A percentile compares a stretch with the other conserved stretches of the same genome.
phyloP scores from a whole-genome alignment of 345 rosid genomes.

The Syzygium aqueum region DNA sequence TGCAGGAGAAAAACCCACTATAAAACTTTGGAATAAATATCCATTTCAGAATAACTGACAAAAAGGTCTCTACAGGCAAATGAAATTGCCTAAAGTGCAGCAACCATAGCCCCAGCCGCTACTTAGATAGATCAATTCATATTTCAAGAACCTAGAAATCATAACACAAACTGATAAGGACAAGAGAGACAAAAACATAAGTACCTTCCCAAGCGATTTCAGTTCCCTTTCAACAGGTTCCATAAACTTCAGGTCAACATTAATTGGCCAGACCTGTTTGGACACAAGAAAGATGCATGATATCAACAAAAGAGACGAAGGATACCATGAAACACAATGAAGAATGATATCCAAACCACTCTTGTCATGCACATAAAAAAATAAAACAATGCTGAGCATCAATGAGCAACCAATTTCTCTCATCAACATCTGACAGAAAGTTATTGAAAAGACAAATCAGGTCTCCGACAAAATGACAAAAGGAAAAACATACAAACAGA shows the following conservation, averaged over 20 bases:
- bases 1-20: background rate
- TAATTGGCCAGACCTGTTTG: conserved; percentile 79
- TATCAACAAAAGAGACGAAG: background rate
- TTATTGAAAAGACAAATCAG: background rate
- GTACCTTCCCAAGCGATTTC: conserved; percentile 74
- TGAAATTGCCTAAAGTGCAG: background rate
- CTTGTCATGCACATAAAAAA: background rate
- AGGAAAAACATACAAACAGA: background rate
- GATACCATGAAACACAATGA: background rate
- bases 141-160: background rate
- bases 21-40: background rate
- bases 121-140: background rate
- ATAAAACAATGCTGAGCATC: background rate
- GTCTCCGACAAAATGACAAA: background rate
- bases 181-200: background rate
- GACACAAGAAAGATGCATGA: background rate
- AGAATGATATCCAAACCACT: background rate
- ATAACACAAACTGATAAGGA: background rate
- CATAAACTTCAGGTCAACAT: conserved; percentile 62
- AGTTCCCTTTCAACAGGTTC: conserved; percentile 80
- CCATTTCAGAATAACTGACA: background rate
- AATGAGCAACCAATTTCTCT: background rate
- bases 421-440: background rate
- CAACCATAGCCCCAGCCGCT: background rate
- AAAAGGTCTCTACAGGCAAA: background rate